Base-by-base conservation (phyloP, 352 stramenopile species). In the Phytopythium delawarense region DNA sequence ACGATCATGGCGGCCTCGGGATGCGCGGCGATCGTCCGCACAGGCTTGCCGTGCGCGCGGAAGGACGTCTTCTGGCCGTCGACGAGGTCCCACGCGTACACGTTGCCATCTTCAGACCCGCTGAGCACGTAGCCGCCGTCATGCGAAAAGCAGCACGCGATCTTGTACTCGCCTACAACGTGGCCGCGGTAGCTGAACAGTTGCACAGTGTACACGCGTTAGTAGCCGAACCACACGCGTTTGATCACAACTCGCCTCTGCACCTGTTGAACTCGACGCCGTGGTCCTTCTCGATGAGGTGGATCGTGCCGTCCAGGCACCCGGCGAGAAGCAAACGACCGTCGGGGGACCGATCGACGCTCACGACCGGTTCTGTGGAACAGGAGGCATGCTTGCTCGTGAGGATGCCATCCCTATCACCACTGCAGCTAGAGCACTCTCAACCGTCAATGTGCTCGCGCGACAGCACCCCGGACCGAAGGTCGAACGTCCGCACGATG, bases 401-500 rank as follows among this genome's bases (percentile, higher is more conserved):
- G 20, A 21, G 11, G 11, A 20, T 1, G 6, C 8, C 15, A 49
- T 21, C 18, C 1, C 4, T 20, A 12, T 18, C 37, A 20, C 3
- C 9, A 44, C 11, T 16, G 16, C 16, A 45, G 40, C 5, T 16
- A 45, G 9, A 16, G 35, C 35, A 39, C 9, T 2, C 21, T 50
- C 21, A 69, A 88, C 79, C 81, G 30, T 92, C 69, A 51, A 94
- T 87, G 65, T 96, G 70, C 52, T 96, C 88, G 39, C 81, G 69
- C 37, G 72, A 79, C 12, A 96, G 59, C 49, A 73, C 71, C 2
- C 87, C 88, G 20, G 75, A 82, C 12, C 88, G 80, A 32, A 96
- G 59, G 66, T 97, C 89, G 60, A 93, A 97, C 13, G 83, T 94
- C 28, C 88, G 78, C 39, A 97, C 81, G 56, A 78, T 67, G 20